Evolutionary conservation across 108 stramenopile genomes (phyloP), one percentile per base, ranked within the genome.

Genomic region (Epithemia pelagica): DNA sequence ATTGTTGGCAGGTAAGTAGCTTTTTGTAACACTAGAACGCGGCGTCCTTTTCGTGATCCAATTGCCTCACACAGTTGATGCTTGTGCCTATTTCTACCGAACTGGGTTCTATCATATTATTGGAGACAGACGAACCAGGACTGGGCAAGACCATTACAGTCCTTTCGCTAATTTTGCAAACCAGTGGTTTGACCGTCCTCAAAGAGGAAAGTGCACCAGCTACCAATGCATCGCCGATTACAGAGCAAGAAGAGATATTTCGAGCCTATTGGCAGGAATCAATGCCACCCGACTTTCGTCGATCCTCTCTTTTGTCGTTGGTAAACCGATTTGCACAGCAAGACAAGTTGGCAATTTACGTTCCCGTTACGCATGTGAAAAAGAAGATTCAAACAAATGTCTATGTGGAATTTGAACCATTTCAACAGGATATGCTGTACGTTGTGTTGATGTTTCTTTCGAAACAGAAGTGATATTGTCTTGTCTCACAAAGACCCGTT

Each of bases 91-190:
- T n/a, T n/a, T n/a, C n/a, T n/a, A n/a, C n/a, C n/a, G n/a, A n/a
- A n/a, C n/a, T n/a, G n/a, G n/a, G n/a, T n/a, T n/a, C n/a, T n/a
- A n/a, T n/a, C n/a, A n/a, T n/a, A n/a, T n/a, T n/a, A n/a, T n/a
- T n/a, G n/a, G n/a, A n/a, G n/a, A 5, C 37, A 51, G 93, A 94
- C 66, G 93, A 91, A 64, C 93, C 93, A 25, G 81, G 81, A 20
- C 73, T 86, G 20, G 75, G 93, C 2, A 94, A 94, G 64, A 90
- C 92, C 22, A 85, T 94, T 26, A 90, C 92, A 0, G 82, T 91
- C 0, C 64, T 94, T 0, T 84, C 87, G 25, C 64, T 94, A 19
- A 74, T 94, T 53, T 73, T 90, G 0, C 88, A 86, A 66, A 84
- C 85, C 5, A 58, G 81, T 28, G 92, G 92, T 1, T 46, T 46